Evolutionary conservation across 129 eudicot species (phyloP).

Genomic region (Artemisia annua): DNA sequence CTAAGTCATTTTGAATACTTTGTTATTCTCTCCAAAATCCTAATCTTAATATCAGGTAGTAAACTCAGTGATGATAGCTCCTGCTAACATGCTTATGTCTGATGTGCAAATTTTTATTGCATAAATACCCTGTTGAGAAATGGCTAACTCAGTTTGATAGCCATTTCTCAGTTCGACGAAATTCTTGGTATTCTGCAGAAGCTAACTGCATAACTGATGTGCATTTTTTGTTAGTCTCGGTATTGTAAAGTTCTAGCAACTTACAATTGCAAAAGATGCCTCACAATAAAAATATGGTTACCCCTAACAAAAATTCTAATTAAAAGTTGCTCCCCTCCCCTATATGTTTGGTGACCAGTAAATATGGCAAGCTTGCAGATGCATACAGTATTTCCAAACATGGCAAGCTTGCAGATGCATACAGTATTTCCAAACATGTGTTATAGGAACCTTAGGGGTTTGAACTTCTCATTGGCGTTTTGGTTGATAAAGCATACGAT

Average conservation of each 20-base stretch:
- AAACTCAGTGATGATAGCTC: not conserved
- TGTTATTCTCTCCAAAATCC: not conserved
- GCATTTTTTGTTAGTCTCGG: not conserved
- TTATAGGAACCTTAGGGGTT: no score
- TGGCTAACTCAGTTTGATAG: no score
- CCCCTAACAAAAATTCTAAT: not conserved
- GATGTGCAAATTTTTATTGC: not conserved
- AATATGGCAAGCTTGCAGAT: no score
- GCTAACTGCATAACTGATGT: not conserved
- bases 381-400: no score
- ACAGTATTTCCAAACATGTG: no score
- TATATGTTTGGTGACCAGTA: no score
- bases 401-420: no score
- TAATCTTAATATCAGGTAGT: not conserved
- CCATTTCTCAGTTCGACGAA: no score
- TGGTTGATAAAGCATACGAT: slow-evolving; percentile 7
- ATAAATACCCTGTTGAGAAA: not conserved
- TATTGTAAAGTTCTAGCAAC: not conserved
- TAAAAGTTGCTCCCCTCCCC: not conserved
- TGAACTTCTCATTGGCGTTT: not conserved
- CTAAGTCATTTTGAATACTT: not conserved
- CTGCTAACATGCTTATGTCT: not conserved
- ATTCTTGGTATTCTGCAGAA: not conserved
- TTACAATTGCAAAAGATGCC: not conserved
- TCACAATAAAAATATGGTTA: not conserved